Evolutionary conservation across 2,329 filamentous ascomycete genomes (phyloP), one percentile per base, ranked within the genome.

Genomic region (Fusarium sp.): DNA sequence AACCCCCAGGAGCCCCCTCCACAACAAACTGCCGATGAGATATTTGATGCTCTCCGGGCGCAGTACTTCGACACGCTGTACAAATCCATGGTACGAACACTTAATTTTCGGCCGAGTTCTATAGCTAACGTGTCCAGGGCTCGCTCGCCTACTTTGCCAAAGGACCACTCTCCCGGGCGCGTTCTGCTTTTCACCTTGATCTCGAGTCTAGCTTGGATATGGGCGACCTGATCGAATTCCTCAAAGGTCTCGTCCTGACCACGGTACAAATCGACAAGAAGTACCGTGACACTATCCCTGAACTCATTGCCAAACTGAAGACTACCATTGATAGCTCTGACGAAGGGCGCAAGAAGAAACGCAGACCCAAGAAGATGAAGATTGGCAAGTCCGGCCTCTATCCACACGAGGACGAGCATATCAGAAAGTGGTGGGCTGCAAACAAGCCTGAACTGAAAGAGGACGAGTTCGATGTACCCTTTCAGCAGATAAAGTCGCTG

Each of bases 121-220:
- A 24, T 24, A 59, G 24, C 27, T 60, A 37, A 77, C 60, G 13
- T 61, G 18, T 35, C 4, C 11, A 94, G 88, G 94, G 93, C 37
- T 94, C 94, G 5, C 84, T 96, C 66, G 94, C 94, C 67, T 97
- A 95, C 82, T 95, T 96, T 82, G 92, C 92, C 22, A 97, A 97
- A 84, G 94, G 94, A 1, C 93, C 94, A 2, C 84, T 97, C 22
- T 94, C 94, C 52, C 89, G 93, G 76, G 92, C 93, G 54, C 89
- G 94, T 68, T 92, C 92, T 56, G 89, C 91, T 16, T 94, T 94
- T 72, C 90, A 92, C 67, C 83, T 91, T 16, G 88, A 91, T 70
- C 88, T 89, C 61, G 90, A 92, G 79, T 85, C 88, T 8, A 89
- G 87, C 24, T 83, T 92, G 22, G 86, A 91, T 45, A 90, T 92